These are phyloP conservation scores for Parachaetomium inaequale DNA, from an alignment of 495 filamentous ascomycete genomes.

Conservation along the genomic window DNA sequence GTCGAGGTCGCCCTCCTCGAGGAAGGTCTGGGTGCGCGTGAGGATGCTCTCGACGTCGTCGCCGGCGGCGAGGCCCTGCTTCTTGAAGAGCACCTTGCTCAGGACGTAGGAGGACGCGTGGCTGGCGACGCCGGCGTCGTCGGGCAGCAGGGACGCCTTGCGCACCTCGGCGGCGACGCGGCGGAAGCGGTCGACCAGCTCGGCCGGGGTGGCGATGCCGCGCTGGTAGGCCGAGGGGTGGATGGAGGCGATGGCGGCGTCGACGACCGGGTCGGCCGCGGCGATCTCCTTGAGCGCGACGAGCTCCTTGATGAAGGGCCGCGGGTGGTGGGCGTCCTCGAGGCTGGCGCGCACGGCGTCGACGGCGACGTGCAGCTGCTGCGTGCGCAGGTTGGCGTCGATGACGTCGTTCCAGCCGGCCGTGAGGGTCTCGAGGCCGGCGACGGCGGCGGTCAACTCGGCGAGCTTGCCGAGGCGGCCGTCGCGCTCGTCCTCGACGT, in stretches of 20 bases:
- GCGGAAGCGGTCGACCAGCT: conserved; percentile 93
- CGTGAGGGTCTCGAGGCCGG: conserved; percentile 79
- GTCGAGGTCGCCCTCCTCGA: conserved; percentile 91
- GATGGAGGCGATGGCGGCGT: conserved; percentile 89
- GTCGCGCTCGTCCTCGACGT: conserved; percentile 84
- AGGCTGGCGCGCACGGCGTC: conserved; percentile 84
- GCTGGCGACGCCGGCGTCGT: conserved; percentile 88
- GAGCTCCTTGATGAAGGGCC: conserved; percentile 84
- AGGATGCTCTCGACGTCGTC: conserved; percentile 94
- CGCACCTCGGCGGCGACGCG: conserved; percentile 90
- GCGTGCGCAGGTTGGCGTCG: conserved; percentile 83
- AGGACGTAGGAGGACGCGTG: conserved; percentile 84
- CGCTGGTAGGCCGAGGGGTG: conserved; percentile 91
- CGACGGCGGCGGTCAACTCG: conserved; percentile 70
- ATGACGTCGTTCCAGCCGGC: conserved; percentile 81
- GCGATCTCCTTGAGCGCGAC: conserved; percentile 92
- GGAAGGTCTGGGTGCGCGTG: conserved; percentile 75
- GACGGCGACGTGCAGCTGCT: conserved; percentile 90
- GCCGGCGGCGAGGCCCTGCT: conserved; percentile 78
- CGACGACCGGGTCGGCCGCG: conserved; percentile 72
- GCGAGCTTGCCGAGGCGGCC: conserved; percentile 81
- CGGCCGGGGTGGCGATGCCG: conserved; percentile 74
- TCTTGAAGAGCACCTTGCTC: conserved; percentile 91
- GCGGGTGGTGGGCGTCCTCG: conserved; percentile 65
- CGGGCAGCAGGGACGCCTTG: conserved; percentile 86